A percentile compares a stretch with the other conserved stretches of the same genome.
Evolutionary conservation across 208 protist genomes (phyloP).

Genomic region (Tritrichomonas foetus): DNA sequence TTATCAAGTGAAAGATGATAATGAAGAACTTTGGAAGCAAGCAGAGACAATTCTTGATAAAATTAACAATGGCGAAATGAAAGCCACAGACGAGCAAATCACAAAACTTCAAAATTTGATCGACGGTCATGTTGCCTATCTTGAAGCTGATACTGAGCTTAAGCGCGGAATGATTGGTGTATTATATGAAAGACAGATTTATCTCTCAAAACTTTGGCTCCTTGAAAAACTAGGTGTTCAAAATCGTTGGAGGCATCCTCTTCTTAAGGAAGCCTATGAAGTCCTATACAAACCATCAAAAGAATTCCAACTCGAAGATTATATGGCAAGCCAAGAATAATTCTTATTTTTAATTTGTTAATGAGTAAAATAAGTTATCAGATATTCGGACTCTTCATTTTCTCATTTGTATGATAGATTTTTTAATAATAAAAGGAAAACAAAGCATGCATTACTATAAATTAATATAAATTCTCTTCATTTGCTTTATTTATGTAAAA

Average conservation of each 20-base stretch:
- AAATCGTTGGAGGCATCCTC: slow-evolving; percentile 13
- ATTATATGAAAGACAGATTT: neutral
- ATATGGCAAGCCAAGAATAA: neutral
- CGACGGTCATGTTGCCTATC: neutral
- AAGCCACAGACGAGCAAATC: neutral
- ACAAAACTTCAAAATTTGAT: neutral
- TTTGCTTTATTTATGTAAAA: too few relatives aligned
- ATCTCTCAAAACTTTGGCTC: neutral
- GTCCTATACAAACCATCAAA: neutral
- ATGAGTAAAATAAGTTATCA: too few relatives aligned
- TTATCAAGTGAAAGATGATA: too few relatives aligned
- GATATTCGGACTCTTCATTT: too few relatives aligned
- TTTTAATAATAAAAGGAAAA: too few relatives aligned
- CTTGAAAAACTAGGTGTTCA: slow-evolving; percentile 30
- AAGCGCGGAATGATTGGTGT: slow-evolving; percentile 26
- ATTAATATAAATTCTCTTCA: too few relatives aligned
- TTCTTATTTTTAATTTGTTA: neutral
- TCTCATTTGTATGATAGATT: too few relatives aligned
- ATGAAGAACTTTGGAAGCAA: neutral
- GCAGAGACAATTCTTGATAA: neutral
- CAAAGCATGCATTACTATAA: too few relatives aligned
- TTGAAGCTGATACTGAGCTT: slow-evolving; percentile 27
- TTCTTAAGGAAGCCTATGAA: neutral
- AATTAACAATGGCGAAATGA: neutral
- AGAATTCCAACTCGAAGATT: slow-evolving; percentile 34